phyloP scores from a whole-genome alignment of 768 basidiomycete genomes.

The Boletales sp. region DNA sequence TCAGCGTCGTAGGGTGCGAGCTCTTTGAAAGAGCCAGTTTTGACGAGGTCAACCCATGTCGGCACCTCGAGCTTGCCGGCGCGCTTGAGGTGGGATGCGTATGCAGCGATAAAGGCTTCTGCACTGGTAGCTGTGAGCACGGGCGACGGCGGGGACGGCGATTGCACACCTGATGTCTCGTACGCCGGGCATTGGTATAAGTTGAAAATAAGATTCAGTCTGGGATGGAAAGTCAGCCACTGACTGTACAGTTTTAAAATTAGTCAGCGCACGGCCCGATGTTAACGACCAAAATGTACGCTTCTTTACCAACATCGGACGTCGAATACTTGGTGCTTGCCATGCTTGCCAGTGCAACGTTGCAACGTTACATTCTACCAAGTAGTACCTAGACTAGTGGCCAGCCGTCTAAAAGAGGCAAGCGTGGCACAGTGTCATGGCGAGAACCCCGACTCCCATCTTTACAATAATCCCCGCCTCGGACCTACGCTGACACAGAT shows the following conservation, averaged over 20 bases:
- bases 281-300: too few species aligned
- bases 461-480: too few species aligned
- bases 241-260: constrained; percentile 37
- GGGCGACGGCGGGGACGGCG: neutral
- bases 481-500: too few species aligned
- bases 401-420: too few species aligned
- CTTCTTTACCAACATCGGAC: too few species aligned
- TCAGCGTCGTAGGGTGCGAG: constrained; percentile 98
- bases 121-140: constrained; percentile 50
- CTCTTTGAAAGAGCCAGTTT: constrained; percentile 97
- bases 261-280: too few species aligned
- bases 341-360: too few species aligned
- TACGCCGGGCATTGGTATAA: constrained; percentile 68
- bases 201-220: constrained; percentile 38
- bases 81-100: constrained; percentile 94
- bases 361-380: too few species aligned
- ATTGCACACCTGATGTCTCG: constrained; percentile 67
- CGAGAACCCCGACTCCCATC: too few species aligned
- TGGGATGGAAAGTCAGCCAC: constrained; percentile 35
- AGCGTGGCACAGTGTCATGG: too few species aligned
- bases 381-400: too few species aligned
- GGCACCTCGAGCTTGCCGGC: constrained; percentile 99
- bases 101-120: constrained; percentile 90
- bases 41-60: constrained; percentile 97
- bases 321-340: too few species aligned